Base-by-base conservation (phyloP, 2,329 filamentous ascomycete species). In the Fusarium anguioides region DNA sequence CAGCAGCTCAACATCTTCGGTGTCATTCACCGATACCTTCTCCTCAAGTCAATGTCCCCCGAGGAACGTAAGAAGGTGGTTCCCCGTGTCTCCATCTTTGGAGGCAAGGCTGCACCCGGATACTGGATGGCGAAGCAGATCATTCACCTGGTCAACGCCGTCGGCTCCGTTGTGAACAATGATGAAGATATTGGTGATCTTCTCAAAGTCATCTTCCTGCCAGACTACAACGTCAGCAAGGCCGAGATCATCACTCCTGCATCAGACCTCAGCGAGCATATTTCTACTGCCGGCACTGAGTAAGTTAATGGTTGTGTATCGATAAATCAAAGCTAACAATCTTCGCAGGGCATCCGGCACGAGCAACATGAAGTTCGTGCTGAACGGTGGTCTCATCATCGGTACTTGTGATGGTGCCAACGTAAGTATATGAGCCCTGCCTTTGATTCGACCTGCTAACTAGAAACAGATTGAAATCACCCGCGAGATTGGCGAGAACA, bases 121-220 rank as follows among this genome's bases (percentile, higher is more conserved):
- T 99, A 99, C 84, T 99, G 96, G 96, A 99, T 98, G 96, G 96
- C 96, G 35, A 99, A 99, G 87, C 96, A 96, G 37, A 94, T 97
- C 70, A 99, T 99, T 73, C 95, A 98, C 77, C 87, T 99, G 57
- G 90, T 99, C 83, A 98, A 97, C 82, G 91, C 89, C 64, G 96
- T 98, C 24, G 94, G 93, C 6, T 82, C 88, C 17, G 92, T 98
- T 4, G 91, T 99, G 71, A 99, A 99, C 83, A 92, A 92, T 37
- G 96, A 99, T 74, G 84, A 88, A 40, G 96, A 98, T 31, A 90
- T 98, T 75, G 95, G 95, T 29, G 95, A 98, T 75, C 84, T 97
- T 27, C 86, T 99, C 76, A 99, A 99, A 85, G 96, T 99, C 51
- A 89, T 99, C 75, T 99, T 97, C 84, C 81, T 99, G 52, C 93